Base-by-base conservation (phyloP, 2,329 filamentous ascomycete species). In the Lasiodiplodia theobromae region DNA sequence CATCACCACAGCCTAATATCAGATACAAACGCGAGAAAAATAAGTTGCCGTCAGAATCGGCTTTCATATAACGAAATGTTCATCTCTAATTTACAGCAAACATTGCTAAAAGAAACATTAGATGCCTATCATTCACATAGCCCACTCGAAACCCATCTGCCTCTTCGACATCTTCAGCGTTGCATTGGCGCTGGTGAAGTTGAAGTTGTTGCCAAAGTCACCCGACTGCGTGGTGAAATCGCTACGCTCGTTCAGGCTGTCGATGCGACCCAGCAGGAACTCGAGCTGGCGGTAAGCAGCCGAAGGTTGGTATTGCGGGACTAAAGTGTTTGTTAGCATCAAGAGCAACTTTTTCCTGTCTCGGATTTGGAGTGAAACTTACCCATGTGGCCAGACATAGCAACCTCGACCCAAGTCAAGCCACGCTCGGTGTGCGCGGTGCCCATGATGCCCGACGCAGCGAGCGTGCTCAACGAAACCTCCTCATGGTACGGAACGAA, bases 261-360 rank as follows among this genome's bases (percentile, higher is more conserved):
- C 80, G 11, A 94, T 88, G 49, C 91, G 82, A 0, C 92, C 92
- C 1, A 96, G 83, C 72, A 96, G 77, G 73, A 91, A 91, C 82
- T 96, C 92, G 23, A 96, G 77, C 69, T 92, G 89, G 40, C 92
- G 83, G 75, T 92, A 93, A 0, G 89, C 86, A 0, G 89, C 89
- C 16, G 84, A 86, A 0, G 92, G 90, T 21, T 88, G 86, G 74
- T 92, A 93, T 77, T 92, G 88, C 0, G 86, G 86, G 6, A 63
- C 57, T 60, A 8, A 3, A 3, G 3, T 14, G 8, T 16, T n/a
- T 28, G 37, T 23, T 28, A 4, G n/a, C 31, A 21, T 16, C 31
- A 21, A 28, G 4, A 23, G 14, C 28, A 21, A 28, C 7, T 21
- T 23, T 37, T 18, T 34, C 21, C 23, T 16, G 18, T 56, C 8